Evolutionary conservation across 2,329 filamentous ascomycete species (phyloP).

Genomic region (Ophioceras dolichostomum): DNA sequence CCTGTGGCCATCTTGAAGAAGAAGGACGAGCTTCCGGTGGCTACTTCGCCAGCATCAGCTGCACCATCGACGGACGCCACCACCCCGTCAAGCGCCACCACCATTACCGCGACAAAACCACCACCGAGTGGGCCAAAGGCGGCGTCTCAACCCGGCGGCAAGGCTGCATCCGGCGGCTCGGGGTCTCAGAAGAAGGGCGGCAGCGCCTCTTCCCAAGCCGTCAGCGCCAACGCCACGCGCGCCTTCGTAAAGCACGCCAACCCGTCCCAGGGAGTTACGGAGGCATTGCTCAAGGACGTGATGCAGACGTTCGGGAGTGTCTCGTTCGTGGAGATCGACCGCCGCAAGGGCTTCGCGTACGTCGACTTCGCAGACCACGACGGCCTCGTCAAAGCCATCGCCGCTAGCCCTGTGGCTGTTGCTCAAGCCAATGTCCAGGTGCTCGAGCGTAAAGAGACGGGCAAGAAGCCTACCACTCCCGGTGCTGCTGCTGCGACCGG

Average conservation of each 20-base stretch:
- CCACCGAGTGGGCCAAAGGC: slow-evolving; percentile 13
- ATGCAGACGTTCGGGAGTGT: slow-evolving; percentile 65
- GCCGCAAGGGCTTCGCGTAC: slow-evolving; percentile 89
- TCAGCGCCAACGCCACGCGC: slow-evolving; percentile 40
- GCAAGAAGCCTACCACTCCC: slow-evolving; percentile 11
- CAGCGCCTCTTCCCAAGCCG: slow-evolving; percentile 8
- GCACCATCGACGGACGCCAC: too few relatives aligned
- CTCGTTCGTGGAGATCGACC: slow-evolving; percentile 79
- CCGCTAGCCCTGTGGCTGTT: slow-evolving; percentile 68
- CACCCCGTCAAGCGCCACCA: slow-evolving; percentile 13
- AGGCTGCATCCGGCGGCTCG: neutral
- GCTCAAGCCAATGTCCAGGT: slow-evolving; percentile 82
- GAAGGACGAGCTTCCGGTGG: slow-evolving; percentile 15
- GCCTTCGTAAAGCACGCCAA: slow-evolving; percentile 77
- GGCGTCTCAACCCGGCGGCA: slow-evolving; percentile 9
- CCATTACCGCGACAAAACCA: slow-evolving; percentile 13
- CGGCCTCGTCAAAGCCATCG: slow-evolving; percentile 64
- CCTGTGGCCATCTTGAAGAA: slow-evolving; percentile 26
- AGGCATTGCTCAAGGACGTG: slow-evolving; percentile 61
- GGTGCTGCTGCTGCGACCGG: slow-evolving; percentile 1
- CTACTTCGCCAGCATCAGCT: neutral
- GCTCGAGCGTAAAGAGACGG: slow-evolving; percentile 62
- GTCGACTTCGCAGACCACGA: slow-evolving; percentile 72
- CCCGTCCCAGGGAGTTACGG: slow-evolving; percentile 82
- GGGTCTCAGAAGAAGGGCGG: slow-evolving; percentile 5